phyloP scores from a whole-genome alignment of 2,329 filamentous ascomycete genomes.

The Clonostachys chloroleuca region DNA sequence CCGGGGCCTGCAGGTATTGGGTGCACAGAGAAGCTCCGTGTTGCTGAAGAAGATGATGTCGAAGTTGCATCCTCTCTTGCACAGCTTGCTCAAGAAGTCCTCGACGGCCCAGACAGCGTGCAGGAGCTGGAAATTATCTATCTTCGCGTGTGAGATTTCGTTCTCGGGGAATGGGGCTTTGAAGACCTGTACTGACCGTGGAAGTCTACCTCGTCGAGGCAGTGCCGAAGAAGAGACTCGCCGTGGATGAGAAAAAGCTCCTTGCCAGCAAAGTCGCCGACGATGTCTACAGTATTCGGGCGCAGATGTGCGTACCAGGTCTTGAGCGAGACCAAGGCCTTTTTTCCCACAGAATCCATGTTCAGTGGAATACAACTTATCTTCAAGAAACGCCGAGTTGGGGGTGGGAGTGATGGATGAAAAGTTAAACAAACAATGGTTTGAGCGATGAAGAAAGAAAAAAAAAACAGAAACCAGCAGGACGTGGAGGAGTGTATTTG shows the following conservation, averaged over 20 bases:
- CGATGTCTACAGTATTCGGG: slow-evolving; percentile 50
- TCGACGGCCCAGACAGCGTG: slow-evolving; percentile 69
- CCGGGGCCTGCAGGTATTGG: slow-evolving; percentile 16
- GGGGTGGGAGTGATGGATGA: too few species aligned
- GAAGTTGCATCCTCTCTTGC: slow-evolving; percentile 63
- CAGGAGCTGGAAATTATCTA: slow-evolving; percentile 64
- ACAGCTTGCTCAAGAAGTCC: slow-evolving; percentile 55
- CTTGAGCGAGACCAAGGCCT: too few species aligned
- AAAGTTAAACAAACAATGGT: too few species aligned
- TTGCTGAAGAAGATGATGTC: slow-evolving; percentile 65
- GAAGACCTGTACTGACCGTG: slow-evolving; percentile 24
- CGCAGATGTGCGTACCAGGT: slow-evolving; percentile 2
- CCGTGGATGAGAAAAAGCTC: slow-evolving; percentile 72
- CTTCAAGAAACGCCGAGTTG: too few species aligned
- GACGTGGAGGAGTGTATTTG: too few species aligned
- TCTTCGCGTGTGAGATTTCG: too few species aligned
- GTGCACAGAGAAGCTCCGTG: slow-evolving; percentile 51
- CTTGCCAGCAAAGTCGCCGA: slow-evolving; percentile 72
- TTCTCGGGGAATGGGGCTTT: neutral
- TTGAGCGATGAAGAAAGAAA: too few species aligned
- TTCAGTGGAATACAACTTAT: too few species aligned
- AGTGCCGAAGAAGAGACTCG: slow-evolving; percentile 64
- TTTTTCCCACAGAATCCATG: too few species aligned
- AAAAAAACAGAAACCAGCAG: too few species aligned
- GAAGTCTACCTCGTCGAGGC: slow-evolving; percentile 64